Base-by-base conservation (phyloP, 1,139 yeast genomes). In the Williopsis jadinii region DNA sequence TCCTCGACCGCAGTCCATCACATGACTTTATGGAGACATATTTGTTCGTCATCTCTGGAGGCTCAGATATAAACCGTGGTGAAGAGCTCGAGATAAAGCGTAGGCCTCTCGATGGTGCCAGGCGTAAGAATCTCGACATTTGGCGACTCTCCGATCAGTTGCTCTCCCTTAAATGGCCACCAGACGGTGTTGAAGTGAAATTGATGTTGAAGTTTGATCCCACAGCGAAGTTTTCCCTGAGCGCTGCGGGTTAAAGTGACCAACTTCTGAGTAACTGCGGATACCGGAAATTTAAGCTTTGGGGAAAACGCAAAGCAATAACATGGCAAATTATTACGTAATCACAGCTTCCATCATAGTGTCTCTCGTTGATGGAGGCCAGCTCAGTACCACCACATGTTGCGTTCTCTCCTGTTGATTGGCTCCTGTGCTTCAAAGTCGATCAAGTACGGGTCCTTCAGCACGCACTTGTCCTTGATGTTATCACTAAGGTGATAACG, bases 1-100 rank as follows among this genome's bases (percentile, higher is more conserved):
- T 49, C 9, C 54, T 42, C 3, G 46, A 12, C 33, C 58, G 42
- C 6, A 58, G 45, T 2, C 19, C 14, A 5, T 43, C 33, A 5
- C 49, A 45, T 3, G 54, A 41, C 24, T 46, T 45, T 11, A 53
- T 41, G 27, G 51, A 40, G 10, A 56, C 57, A 27, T 39, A 51
- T 36, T 47, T 50, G 41, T 47, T 52, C 12, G 40, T 32, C 15
- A 35, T 37, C 14, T 28, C 29, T 33, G 56, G 55, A 3, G 54
- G 54, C 27, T 55, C 58, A 15, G 58, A 49, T 34, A 54, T 44
- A 2, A 34, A 15, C 8, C 31, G 33, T 2, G 28, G 3, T 9
- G 50, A 5, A 0, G 51, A 40, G 0, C 48, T 28, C 19, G 49
- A 45, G 36, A 45, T 46, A 11, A 39, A 36, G 11, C 46, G 41